phyloP scores from a whole-genome alignment of 768 basidiomycete species.

The Suillus brevipes region DNA sequence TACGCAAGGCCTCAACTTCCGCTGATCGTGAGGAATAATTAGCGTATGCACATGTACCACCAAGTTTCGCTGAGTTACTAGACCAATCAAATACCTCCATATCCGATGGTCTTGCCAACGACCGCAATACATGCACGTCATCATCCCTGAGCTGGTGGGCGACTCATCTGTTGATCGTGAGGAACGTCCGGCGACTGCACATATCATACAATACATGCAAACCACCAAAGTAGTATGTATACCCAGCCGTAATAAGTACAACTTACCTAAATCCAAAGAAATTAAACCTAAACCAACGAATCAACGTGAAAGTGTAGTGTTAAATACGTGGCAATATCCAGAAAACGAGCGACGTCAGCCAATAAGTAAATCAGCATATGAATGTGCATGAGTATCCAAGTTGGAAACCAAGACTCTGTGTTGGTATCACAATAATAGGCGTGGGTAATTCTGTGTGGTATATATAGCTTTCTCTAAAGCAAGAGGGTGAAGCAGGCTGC shows the following conservation, averaged over 20 bases:
- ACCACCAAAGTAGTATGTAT: not conserved
- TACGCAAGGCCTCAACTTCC: not conserved
- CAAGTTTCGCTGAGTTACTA: not conserved
- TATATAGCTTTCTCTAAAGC: conserved; percentile 8
- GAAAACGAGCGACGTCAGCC: not conserved
- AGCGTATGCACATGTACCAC: not conserved
- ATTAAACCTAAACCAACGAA: not conserved
- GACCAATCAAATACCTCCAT: not conserved
- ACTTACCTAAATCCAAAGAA: not conserved
- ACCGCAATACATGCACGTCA: not conserved
- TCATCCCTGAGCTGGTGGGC: not conserved
- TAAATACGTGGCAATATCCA: not conserved
- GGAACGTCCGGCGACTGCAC: not conserved
- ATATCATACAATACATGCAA: not conserved
- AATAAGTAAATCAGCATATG: not conserved
- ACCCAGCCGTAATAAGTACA: not conserved
- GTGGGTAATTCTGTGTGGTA: not conserved
- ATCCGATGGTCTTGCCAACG: too few species aligned
- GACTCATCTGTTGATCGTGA: not conserved
- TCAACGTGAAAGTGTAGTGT: not conserved
- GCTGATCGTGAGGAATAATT: not conserved
- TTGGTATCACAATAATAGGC: not conserved
- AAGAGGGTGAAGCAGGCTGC: conserved; percentile 11
- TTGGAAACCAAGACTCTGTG: not conserved
- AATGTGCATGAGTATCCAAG: conserved; percentile 1